phyloP scores from a whole-genome alignment of 768 basidiomycete genomes.

The Gymnopilus junonius region DNA sequence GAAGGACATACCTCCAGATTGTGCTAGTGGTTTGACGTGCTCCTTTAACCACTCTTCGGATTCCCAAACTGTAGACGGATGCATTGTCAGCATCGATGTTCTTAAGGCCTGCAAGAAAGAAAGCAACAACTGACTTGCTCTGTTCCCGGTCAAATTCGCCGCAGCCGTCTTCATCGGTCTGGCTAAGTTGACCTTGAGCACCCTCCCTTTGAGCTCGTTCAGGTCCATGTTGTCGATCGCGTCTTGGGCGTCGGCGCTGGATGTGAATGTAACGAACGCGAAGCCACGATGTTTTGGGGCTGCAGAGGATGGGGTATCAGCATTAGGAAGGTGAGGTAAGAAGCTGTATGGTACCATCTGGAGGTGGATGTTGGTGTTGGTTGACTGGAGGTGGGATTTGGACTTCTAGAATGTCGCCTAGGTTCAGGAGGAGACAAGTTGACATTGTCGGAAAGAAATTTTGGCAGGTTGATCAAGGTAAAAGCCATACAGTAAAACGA shows the following conservation, averaged over 20 bases:
- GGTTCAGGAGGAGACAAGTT: conserved; percentile 6
- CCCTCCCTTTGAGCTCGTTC: conserved; percentile 81
- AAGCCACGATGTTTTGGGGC: conserved; percentile 91
- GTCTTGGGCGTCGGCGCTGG: conserved; percentile 85
- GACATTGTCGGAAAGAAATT: neutral
- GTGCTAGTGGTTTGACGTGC: conserved; percentile 76
- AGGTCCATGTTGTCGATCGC: conserved; percentile 99
- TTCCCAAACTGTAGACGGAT: conserved; percentile 79
- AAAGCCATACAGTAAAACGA: too few species aligned
- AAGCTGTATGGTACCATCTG: conserved; percentile 43
- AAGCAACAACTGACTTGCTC: conserved; percentile 62
- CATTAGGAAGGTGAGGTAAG: neutral
- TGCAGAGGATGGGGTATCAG: conserved; percentile 25
- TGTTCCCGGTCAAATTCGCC: conserved; percentile 68
- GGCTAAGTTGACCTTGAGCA: conserved; percentile 84
- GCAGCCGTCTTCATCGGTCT: conserved; percentile 73
- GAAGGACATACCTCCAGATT: conserved; percentile 65
- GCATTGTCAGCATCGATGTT: neutral
- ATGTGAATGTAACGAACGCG: conserved; percentile 88
- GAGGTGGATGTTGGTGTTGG: conserved; percentile 49
- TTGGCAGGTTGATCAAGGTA: too few species aligned
- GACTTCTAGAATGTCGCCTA: conserved; percentile 94
- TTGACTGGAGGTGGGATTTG: conserved; percentile 82
- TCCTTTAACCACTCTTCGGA: conserved; percentile 92
- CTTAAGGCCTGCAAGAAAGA: neutral